A percentile compares a stretch with the other conserved stretches of the same genome.
Conservation (phyloP, 352 stramenopile genomes). For the Phytophthora cactorum region DNA sequence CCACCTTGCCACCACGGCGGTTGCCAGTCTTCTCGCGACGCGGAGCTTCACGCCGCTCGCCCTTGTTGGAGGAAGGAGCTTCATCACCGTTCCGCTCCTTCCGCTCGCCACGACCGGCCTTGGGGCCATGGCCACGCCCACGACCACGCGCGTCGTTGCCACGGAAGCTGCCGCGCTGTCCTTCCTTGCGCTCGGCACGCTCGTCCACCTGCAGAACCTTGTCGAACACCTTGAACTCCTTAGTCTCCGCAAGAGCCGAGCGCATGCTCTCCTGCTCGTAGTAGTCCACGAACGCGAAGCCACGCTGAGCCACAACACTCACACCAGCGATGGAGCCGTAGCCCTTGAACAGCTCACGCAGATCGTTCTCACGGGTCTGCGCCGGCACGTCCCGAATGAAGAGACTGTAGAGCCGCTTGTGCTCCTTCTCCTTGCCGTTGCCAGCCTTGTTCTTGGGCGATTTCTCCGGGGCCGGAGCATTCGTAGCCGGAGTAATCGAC, state of each 20-base stretch:
- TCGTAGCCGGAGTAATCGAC: conserved; percentile 24
- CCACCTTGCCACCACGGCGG: conserved; percentile 72
- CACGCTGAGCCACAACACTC: conserved; percentile 59
- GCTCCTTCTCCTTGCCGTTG: conserved; percentile 41
- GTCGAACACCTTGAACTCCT: conserved; percentile 75
- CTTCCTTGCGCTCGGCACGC: conserved; percentile 76
- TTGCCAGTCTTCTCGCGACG: conserved; percentile 68
- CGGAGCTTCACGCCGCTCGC: conserved; percentile 43
- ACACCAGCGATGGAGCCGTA: conserved; percentile 81
- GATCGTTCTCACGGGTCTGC: conserved; percentile 74
- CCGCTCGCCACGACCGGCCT: conserved; percentile 62
- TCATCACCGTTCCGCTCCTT: conserved; percentile 77
- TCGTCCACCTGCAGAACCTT: conserved; percentile 82
- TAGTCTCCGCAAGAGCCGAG: conserved; percentile 65
- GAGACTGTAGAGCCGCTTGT: conserved; percentile 61
- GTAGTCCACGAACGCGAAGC: conserved; percentile 89
- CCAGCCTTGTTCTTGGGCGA: conserved; percentile 62
- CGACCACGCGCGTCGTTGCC: conserved; percentile 54
- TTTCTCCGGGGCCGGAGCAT: conserved; percentile 20
- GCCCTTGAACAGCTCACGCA: conserved; percentile 82
- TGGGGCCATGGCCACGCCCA: conserved; percentile 53
- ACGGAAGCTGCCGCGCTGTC: conserved; percentile 64
- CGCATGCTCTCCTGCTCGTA: conserved; percentile 81
- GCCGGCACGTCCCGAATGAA: conserved; percentile 82
- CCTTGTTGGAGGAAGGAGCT: conserved; percentile 35